Evolutionary conservation across 495 filamentous ascomycete genomes (phyloP).

Genomic region (Pyronema omphalodes): DNA sequence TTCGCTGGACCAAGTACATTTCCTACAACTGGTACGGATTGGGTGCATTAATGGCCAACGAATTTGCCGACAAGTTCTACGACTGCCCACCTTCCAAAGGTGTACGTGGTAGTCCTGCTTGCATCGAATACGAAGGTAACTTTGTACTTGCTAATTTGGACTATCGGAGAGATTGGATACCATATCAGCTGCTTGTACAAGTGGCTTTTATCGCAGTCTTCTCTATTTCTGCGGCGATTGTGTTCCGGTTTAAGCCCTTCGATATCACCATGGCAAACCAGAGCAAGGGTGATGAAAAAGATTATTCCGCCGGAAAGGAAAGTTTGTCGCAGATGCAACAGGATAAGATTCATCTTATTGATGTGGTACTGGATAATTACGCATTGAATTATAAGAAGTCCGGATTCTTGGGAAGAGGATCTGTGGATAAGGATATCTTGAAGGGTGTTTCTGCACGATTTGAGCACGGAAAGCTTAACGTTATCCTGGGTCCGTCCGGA

Average conservation of each 20-base stretch:
- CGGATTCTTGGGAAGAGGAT: conserved; percentile 28
- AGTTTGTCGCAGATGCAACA: conserved; percentile 34
- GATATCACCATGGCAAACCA: conserved; percentile 38
- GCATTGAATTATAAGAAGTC: conserved; percentile 44
- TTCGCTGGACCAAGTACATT: conserved; percentile 51
- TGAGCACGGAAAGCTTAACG: conserved; percentile 43
- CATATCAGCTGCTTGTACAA: conserved; percentile 41
- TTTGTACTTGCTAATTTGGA: conserved; percentile 49
- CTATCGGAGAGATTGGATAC: conserved; percentile 43
- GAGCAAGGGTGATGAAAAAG: conserved; percentile 35
- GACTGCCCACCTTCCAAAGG: conserved; percentile 39
- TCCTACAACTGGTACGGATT: conserved; percentile 48
- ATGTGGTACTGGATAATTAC: conserved; percentile 42
- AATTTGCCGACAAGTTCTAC: conserved; percentile 50
- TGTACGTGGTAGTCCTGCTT: conserved; percentile 40
- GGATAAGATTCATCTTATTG: conserved; percentile 35
- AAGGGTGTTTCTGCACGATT: conserved; percentile 44
- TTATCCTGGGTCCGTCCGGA: conserved; percentile 64
- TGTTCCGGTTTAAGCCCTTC: conserved; percentile 39
- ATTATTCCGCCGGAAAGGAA: conserved; percentile 42
- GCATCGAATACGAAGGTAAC: conserved; percentile 44
- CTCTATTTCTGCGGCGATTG: conserved; percentile 35
- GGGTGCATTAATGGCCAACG: conserved; percentile 46
- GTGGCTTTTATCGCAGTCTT: conserved; percentile 40
- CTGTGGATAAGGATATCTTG: conserved; percentile 38